Evolutionary conservation across 2,329 filamentous ascomycete genomes (phyloP), one percentile per base, ranked within the genome.

Genomic region (Cordyceps pruinosa): DNA sequence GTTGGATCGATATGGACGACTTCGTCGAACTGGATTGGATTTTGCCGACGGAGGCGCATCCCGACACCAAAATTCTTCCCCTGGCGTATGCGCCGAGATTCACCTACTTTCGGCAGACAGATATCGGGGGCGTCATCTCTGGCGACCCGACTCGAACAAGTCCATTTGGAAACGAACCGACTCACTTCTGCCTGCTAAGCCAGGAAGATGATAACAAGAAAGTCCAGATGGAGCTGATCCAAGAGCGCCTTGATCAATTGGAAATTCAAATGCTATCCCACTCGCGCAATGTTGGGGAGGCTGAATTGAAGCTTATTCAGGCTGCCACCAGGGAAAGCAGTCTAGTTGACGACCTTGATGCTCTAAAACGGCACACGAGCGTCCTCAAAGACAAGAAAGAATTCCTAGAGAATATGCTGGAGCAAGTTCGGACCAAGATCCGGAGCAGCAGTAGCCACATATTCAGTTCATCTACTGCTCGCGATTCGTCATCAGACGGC

Each of bases 1-100:
- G 87, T 56, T 99, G 94, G 94, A 92, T 99, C 61, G 94, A 99
- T 67, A 97, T 99, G 91, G 94, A 99, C 68, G 94, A 99, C 69
- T 99, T 99, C 72, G 92, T 99, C 30, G 94, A 99, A 70, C 76
- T 99, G 23, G 95, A 97, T 69, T 97, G 93, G 93, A 92, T 96
- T 55, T 74, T 97, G 25, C 93, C 93, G 0, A 88, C 90, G 15
- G 90, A 96, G 67, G 84, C 88, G 32, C 95, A 96, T 63, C 92
- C 93, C 1, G 88, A 95, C 63, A 97, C 93, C 1, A 92, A 94
- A 70, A 99, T 99, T 46, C 73, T 99, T 55, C 95, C 95, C 0
- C 80, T 99, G 9, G 92, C 89, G 0, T 97, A 87, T 66, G 90
- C 93, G 21, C 95, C 94, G n/a, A 84, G 94, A 1, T 89, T 99